phyloP scores from a whole-genome alignment of 352 stramenopile species.

The Globisporangium nunn region DNA sequence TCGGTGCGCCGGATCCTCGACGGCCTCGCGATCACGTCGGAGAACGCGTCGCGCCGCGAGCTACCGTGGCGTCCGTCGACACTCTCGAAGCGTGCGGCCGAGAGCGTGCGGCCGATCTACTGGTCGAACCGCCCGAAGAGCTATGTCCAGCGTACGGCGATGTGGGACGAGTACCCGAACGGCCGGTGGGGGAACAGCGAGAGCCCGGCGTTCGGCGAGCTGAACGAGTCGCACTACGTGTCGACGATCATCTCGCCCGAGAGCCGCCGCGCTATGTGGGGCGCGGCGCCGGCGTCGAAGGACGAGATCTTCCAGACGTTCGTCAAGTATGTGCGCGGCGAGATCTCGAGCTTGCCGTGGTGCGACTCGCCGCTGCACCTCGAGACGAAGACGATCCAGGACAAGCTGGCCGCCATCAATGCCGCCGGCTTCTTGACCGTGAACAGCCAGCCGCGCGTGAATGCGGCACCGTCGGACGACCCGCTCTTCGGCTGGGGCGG shows the following conservation, averaged over 20 bases:
- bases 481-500: constrained; percentile 96
- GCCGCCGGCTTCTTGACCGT: constrained; percentile 92
- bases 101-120: constrained; percentile 95
- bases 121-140: constrained; percentile 98
- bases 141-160: constrained; percentile 96
- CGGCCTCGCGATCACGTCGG: constrained; percentile 48
- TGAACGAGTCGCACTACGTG: constrained; percentile 95
- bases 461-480: constrained; percentile 89
- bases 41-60: constrained; percentile 52
- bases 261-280: constrained; percentile 92
- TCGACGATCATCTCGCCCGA: constrained; percentile 47
- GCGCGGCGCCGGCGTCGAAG: constrained; percentile 77
- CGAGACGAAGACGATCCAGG: constrained; percentile 89
- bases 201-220: constrained; percentile 93
- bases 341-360: constrained; percentile 95
- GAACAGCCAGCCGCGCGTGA: constrained; percentile 91
- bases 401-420: constrained; percentile 74
- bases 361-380: constrained; percentile 94
- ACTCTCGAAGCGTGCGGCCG: constrained; percentile 82
- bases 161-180: constrained; percentile 97
- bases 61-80: constrained; percentile 91
- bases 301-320: constrained; percentile 96
- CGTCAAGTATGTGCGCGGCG: constrained; percentile 93
- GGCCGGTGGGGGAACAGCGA: constrained; percentile 94
- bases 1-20: constrained; percentile 88